phyloP scores from a whole-genome alignment of 2,329 filamentous ascomycete species.

The Chaetomiaceae sp. region DNA sequence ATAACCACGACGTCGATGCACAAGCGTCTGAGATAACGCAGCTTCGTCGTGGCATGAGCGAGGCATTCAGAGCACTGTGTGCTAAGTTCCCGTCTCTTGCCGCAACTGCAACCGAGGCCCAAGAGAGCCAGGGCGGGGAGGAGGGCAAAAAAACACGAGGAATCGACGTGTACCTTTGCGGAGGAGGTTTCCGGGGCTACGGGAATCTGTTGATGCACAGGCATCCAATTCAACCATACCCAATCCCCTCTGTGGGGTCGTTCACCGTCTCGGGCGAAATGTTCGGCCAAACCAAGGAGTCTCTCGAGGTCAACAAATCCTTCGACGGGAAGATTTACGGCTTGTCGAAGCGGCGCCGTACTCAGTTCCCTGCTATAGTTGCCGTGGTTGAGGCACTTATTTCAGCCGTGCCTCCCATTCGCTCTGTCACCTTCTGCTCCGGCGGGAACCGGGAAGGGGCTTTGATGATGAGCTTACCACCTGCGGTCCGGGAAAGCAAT shows the following conservation, averaged over 20 bases:
- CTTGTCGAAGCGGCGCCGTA: conserved; percentile 72
- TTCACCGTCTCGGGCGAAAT: conserved; percentile 61
- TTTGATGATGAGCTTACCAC: conserved; percentile 65
- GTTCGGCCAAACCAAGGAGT: conserved; percentile 53
- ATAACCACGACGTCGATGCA: conserved; percentile 36
- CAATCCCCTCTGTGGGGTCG: conserved; percentile 75
- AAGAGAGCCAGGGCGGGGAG: conserved; percentile 33
- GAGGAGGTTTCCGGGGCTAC: conserved; percentile 86
- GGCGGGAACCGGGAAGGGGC: conserved; percentile 81
- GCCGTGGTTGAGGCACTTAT: conserved; percentile 74
- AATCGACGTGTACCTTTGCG: conserved; percentile 77
- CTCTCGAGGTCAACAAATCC: conserved; percentile 48
- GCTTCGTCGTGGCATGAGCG: conserved; percentile 54
- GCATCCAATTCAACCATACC: conserved; percentile 70
- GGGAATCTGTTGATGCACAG: conserved; percentile 83
- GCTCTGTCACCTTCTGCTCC: conserved; percentile 75
- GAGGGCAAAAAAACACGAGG: conserved; percentile 34
- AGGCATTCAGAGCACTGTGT: conserved; percentile 55
- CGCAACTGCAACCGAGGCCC: conserved; percentile 37
- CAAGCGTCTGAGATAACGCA: conserved; percentile 47
- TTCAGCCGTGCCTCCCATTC: conserved; percentile 64
- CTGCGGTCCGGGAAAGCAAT: conserved; percentile 55
- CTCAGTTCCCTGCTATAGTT: conserved; percentile 79
- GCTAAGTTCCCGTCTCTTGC: conserved; percentile 48
- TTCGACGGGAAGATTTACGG: conserved; percentile 62